phyloP scores from a whole-genome alignment of 2,329 filamentous ascomycete genomes.

The Cladosporium sp. region DNA sequence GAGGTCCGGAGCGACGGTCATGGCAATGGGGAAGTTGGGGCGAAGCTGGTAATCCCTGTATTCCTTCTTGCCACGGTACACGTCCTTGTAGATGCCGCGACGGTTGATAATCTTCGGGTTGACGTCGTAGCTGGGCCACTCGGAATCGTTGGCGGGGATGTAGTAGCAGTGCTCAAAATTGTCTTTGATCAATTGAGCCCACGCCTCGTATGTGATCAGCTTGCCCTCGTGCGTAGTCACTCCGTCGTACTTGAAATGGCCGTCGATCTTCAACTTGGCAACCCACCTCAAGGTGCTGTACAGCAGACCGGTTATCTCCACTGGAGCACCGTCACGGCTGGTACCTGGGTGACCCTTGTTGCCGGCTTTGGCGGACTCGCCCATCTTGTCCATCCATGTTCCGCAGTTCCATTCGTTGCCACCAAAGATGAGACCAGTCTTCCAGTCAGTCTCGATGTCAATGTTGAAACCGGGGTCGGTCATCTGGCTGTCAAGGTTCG shows the following conservation, averaged over 20 bases:
- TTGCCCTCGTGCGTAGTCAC: constrained; percentile 52
- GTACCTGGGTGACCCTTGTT: constrained; percentile 93
- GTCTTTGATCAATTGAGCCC: constrained; percentile 72
- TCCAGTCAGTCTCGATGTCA: constrained; percentile 86
- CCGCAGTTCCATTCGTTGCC: constrained; percentile 94
- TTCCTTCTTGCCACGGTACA: constrained; percentile 89
- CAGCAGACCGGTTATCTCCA: constrained; percentile 89
- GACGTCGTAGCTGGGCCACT: constrained; percentile 75
- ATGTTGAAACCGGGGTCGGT: constrained; percentile 86
- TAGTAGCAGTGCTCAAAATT: constrained; percentile 95
- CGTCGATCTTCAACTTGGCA: constrained; percentile 58
- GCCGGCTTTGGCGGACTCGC: constrained; percentile 85
- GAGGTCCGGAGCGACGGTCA: constrained; percentile 85
- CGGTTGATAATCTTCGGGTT: constrained; percentile 77
- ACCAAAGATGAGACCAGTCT: constrained; percentile 84
- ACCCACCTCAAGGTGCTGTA: constrained; percentile 89
- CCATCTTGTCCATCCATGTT: constrained; percentile 99
- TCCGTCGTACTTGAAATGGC: constrained; percentile 66
- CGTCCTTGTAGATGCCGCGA: constrained; percentile 94
- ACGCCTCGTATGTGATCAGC: constrained; percentile 66
- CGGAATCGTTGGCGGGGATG: constrained; percentile 62
- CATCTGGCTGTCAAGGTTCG: constrained; percentile 88
- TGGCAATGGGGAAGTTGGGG: constrained; percentile 89
- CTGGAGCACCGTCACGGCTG: constrained; percentile 89
- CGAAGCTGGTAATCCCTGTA: constrained; percentile 97